Evolutionary conservation across 352 stramenopile genomes (phyloP).

Genomic region (Phytophthora ramorum): DNA sequence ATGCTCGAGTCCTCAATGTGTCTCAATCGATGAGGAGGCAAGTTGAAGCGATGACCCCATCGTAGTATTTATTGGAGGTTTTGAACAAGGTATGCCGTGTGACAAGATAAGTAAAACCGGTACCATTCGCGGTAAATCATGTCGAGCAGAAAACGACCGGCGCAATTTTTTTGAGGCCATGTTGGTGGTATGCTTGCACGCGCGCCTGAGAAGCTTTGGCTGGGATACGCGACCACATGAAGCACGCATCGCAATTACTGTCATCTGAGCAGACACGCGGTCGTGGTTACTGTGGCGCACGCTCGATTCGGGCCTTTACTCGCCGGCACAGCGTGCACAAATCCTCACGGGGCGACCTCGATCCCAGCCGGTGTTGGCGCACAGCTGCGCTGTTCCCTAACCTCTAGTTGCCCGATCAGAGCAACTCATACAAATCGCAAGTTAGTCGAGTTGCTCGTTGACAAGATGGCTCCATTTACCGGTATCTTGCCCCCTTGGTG

Average conservation of each 20-base stretch:
- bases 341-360: constrained; percentile 22
- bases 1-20: too few relatives aligned
- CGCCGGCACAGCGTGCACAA: constrained; percentile 6
- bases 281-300: constrained; percentile 10
- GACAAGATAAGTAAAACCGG: background rate
- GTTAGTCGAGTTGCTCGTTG: constrained; percentile 14
- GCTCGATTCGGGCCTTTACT: constrained; percentile 3
- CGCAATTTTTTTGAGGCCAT: constrained; percentile 7
- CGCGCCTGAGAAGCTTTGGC: constrained; percentile 10
- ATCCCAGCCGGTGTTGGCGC: constrained; percentile 21
- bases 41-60: too few relatives aligned
- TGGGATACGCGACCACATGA: constrained; percentile 15
- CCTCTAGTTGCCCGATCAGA: constrained; percentile 24
- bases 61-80: background rate
- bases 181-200: background rate
- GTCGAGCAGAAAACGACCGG: constrained; percentile 34
- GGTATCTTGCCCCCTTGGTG: constrained; percentile 25
- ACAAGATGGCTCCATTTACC: constrained; percentile 32
- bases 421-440: constrained; percentile 8
- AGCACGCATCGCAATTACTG: constrained; percentile 6
- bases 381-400: constrained; percentile 27
- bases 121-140: constrained; percentile 40
- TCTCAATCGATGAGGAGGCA: too few relatives aligned
- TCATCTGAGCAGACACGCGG: background rate
- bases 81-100: constrained; percentile 3